Percentiles rank a stretch among this genome's conserved stretches.
phyloP scores from a whole-genome alignment of 805 yeast species.

The Saccharomycopsis sp. region DNA sequence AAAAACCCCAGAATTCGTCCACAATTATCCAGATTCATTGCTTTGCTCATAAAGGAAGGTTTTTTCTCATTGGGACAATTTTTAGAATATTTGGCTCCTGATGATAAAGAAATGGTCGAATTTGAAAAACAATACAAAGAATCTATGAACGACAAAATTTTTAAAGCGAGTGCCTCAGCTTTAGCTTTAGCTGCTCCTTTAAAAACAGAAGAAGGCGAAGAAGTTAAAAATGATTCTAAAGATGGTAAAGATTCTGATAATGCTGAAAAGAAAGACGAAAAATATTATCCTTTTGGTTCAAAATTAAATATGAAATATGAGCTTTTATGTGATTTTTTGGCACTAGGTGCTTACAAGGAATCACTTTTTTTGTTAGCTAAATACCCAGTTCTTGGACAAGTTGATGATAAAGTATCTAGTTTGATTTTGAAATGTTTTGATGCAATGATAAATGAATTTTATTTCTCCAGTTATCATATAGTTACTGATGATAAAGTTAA shows the following conservation, averaged over 20 bases:
- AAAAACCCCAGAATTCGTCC: too few species aligned
- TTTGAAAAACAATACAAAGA: conserved; percentile 35
- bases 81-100: conserved; percentile 46
- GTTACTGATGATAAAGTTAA: conserved; percentile 11
- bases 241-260: conserved; percentile 7
- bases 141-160: conserved; percentile 43
- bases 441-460: conserved; percentile 38
- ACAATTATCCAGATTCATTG: too few species aligned
- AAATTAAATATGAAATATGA: conserved; percentile 29
- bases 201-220: conserved; percentile 51
- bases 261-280: not conserved
- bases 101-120: conserved; percentile 33
- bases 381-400: conserved; percentile 49
- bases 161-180: conserved; percentile 61
- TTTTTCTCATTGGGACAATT: conserved; percentile 54
- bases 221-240: conserved; percentile 18
- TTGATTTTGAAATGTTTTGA: conserved; percentile 41
- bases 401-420: conserved; percentile 38
- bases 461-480: conserved; percentile 23
- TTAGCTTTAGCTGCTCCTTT: conserved; percentile 84
- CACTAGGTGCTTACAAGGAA: conserved; percentile 54
- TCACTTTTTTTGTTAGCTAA: conserved; percentile 45
- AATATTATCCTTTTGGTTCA: conserved; percentile 18
- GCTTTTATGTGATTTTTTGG: conserved; percentile 42
- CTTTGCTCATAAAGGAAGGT: conserved; percentile 53